Evolutionary conservation across 495 filamentous ascomycete genomes (phyloP).

Genomic region (Geopyxis carbonaria): DNA sequence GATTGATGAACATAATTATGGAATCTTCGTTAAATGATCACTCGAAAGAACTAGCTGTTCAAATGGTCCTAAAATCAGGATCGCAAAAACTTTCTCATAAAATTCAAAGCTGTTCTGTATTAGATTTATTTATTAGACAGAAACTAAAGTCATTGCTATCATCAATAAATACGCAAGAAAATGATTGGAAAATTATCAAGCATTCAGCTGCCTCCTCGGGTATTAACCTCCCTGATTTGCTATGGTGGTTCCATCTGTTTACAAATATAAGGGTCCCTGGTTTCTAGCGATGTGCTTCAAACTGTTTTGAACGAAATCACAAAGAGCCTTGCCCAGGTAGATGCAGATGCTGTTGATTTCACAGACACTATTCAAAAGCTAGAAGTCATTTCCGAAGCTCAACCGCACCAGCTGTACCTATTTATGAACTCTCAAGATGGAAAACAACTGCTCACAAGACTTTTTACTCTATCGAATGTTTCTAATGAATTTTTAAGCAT

Average conservation of each 20-base stretch:
- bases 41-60: conserved; percentile 12
- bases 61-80: conserved; percentile 1
- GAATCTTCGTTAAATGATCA: conserved; percentile 9
- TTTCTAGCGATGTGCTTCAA: too few relatives aligned
- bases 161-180: too few relatives aligned
- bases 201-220: too few relatives aligned
- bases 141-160: too few relatives aligned
- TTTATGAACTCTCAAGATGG: conserved; percentile 34
- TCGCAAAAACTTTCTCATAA: conserved; percentile 2
- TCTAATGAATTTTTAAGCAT: conserved; percentile 36
- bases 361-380: too few relatives aligned
- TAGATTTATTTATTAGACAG: conserved; percentile 15
- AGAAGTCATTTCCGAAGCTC: conserved; percentile 27
- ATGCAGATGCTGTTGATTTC: too few relatives aligned
- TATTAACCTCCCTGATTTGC: too few relatives aligned
- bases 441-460: conserved; percentile 35
- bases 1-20: conserved; percentile 8
- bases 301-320: too few relatives aligned
- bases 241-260: too few relatives aligned
- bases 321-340: too few relatives aligned
- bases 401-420: conserved; percentile 26
- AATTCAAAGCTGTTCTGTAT: conserved; percentile 8
- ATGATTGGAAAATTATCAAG: too few relatives aligned
- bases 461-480: conserved; percentile 42
- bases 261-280: too few relatives aligned